These are phyloP conservation scores for Colletotrichum euphorbiae DNA, from an alignment of 2,329 filamentous ascomycete species.

Conservation along the genomic window DNA sequence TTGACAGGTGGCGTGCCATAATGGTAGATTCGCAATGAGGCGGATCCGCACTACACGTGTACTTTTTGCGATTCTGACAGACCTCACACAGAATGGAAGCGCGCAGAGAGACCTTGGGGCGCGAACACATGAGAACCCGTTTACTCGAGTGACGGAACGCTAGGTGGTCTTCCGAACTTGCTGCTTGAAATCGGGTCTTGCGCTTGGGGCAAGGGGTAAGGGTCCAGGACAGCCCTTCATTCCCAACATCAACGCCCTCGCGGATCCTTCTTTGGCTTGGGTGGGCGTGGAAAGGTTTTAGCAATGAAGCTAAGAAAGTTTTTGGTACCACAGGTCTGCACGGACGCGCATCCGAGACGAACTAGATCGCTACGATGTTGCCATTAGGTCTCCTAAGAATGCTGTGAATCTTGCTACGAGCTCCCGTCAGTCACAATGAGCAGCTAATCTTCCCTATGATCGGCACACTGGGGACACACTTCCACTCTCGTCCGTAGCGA, in stretches of 20 bases:
- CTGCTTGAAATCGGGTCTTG: too few species aligned
- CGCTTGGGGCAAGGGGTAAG: constrained; percentile 48
- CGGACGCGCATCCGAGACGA: too few species aligned
- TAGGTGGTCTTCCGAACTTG: constrained; percentile 42
- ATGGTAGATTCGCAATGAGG: too few species aligned
- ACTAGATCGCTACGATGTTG: too few species aligned
- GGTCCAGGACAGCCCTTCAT: constrained; percentile 44
- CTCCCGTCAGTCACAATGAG: constrained; percentile 42
- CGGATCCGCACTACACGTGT: too few species aligned
- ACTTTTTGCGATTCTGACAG: too few species aligned
- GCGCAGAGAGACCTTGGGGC: constrained; percentile 49
- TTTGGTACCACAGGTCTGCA: background rate
- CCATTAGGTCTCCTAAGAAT: constrained; percentile 45
- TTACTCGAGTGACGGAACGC: constrained; percentile 46
- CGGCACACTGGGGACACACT: background rate
- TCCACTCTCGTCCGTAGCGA: too few species aligned
- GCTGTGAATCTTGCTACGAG: constrained; percentile 45
- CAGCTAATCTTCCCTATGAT: constrained; percentile 44
- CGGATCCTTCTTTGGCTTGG: constrained; percentile 39
- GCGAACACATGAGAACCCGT: constrained; percentile 45
- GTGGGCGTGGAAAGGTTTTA: constrained; percentile 42
- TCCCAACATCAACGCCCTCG: background rate
- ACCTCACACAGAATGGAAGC: constrained; percentile 52
- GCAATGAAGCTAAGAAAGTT: constrained; percentile 30
- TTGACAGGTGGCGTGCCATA: too few species aligned